Conservation (phyloP, 768 basidiomycete species). For the Daedaleopsis sinensis region DNA sequence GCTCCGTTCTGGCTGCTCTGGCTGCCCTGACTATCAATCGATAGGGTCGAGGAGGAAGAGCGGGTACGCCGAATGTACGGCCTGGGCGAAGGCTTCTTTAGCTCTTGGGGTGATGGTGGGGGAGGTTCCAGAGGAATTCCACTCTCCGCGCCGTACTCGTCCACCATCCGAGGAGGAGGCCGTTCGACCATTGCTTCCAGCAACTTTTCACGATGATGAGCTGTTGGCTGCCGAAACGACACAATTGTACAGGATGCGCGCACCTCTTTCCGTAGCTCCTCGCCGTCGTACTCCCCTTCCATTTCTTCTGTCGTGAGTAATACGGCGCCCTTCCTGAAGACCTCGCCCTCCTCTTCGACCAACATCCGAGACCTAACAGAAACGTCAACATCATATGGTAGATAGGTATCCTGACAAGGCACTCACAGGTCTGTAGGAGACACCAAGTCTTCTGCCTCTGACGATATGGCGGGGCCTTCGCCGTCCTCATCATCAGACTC, state of each 20-base stretch:
- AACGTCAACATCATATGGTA: background rate
- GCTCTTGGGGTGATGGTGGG: slow-evolving; percentile 23
- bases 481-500: slow-evolving; percentile 53
- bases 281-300: slow-evolving; percentile 88
- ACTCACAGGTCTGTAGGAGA: slow-evolving; percentile 55
- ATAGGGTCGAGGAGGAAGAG: slow-evolving; percentile 41
- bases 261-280: slow-evolving; percentile 83
- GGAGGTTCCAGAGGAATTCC: slow-evolving; percentile 20
- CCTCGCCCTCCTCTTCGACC: slow-evolving; percentile 95
- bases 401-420: background rate
- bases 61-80: slow-evolving; percentile 63
- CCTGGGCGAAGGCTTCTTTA: slow-evolving; percentile 50
- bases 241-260: slow-evolving; percentile 23
- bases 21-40: slow-evolving; percentile 8
- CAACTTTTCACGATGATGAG: slow-evolving; percentile 47
- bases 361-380: slow-evolving; percentile 67
- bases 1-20: background rate
- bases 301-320: slow-evolving; percentile 84
- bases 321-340: slow-evolving; percentile 88
- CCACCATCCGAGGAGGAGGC: slow-evolving; percentile 74
- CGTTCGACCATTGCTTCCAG: slow-evolving; percentile 87
- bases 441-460: slow-evolving; percentile 37
- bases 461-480: slow-evolving; percentile 3
- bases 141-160: slow-evolving; percentile 41
- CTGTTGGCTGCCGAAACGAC: background rate